phyloP scores from a whole-genome alignment of 1,284 basidiomycete species.

The Apiotrichum veenhuisii region DNA sequence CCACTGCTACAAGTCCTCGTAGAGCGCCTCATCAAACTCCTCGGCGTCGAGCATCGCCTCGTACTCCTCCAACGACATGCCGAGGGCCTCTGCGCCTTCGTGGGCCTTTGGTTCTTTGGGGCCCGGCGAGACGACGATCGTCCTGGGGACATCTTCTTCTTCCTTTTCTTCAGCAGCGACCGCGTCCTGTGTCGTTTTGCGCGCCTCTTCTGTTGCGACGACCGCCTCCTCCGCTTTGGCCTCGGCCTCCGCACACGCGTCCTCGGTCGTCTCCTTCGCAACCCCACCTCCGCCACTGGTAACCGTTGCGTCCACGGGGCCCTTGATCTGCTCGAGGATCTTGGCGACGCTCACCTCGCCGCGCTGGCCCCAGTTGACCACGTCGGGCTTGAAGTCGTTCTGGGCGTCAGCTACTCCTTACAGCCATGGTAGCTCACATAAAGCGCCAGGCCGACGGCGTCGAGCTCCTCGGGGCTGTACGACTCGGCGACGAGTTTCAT shows the following conservation, averaged over 20 bases:
- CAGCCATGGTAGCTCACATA: constrained; percentile 54
- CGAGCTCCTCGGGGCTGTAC: constrained; percentile 63
- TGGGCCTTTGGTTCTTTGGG: constrained; percentile 12
- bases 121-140: background rate
- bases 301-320: background rate
- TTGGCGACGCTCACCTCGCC: constrained; percentile 38
- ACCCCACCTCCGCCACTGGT: background rate
- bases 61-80: constrained; percentile 39
- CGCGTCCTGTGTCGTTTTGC: constrained; percentile 7
- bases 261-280: background rate
- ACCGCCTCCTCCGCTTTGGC: constrained; percentile 14
- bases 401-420: constrained; percentile 15
- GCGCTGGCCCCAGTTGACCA: constrained; percentile 47
- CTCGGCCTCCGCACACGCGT: background rate
- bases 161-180: background rate
- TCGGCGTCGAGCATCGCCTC: constrained; percentile 42
- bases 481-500: constrained; percentile 70
- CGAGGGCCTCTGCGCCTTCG: background rate
- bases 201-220: background rate
- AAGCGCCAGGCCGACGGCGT: constrained; percentile 63
- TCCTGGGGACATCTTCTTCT: background rate
- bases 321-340: constrained; percentile 41
- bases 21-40: constrained; percentile 11
- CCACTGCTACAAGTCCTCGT: background rate
- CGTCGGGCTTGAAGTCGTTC: constrained; percentile 49